Evolutionary conservation across 2,329 filamentous ascomycete species (phyloP).

Genomic region (Fusarium longipes): DNA sequence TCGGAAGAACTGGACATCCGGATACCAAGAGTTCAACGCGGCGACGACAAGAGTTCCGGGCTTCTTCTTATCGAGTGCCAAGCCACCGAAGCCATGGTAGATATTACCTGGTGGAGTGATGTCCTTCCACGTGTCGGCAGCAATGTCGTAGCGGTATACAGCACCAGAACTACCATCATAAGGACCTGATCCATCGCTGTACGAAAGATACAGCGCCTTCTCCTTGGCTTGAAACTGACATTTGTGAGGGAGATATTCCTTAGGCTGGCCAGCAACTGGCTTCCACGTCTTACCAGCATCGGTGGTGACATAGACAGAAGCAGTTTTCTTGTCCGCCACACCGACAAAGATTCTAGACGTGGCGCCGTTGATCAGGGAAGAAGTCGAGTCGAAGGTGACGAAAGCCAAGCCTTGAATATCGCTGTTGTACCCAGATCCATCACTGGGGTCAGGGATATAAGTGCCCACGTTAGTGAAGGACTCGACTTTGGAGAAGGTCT

Average conservation of each 20-base stretch:
- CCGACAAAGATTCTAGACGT: slow-evolving; percentile 69
- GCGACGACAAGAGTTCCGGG: slow-evolving; percentile 68
- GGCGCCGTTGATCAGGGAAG: slow-evolving; percentile 56
- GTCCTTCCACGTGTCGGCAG: slow-evolving; percentile 61
- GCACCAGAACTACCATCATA: slow-evolving; percentile 66
- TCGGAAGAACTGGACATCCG: slow-evolving; percentile 67
- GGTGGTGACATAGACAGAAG: slow-evolving; percentile 65
- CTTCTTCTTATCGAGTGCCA: slow-evolving; percentile 64
- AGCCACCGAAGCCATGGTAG: slow-evolving; percentile 66
- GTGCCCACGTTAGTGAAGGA: slow-evolving; percentile 64
- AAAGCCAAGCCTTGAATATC: slow-evolving; percentile 62
- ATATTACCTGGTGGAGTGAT: slow-evolving; percentile 66
- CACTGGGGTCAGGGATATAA: slow-evolving; percentile 58
- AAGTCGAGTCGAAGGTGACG: slow-evolving; percentile 67
- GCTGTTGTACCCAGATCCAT: slow-evolving; percentile 57
- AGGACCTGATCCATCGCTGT: slow-evolving; percentile 65
- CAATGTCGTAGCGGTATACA: slow-evolving; percentile 66
- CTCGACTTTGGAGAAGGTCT: slow-evolving; percentile 63
- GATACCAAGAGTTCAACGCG: slow-evolving; percentile 68
- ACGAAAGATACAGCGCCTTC: slow-evolving; percentile 66
- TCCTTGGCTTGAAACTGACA: slow-evolving; percentile 62
- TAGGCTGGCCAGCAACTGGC: slow-evolving; percentile 62
- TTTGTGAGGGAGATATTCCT: slow-evolving; percentile 65
- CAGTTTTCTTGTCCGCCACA: slow-evolving; percentile 62
- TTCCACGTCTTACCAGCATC: slow-evolving; percentile 66